Evolutionary conservation across 805 yeast species (phyloP).

Genomic region (Starmerella sp.): DNA sequence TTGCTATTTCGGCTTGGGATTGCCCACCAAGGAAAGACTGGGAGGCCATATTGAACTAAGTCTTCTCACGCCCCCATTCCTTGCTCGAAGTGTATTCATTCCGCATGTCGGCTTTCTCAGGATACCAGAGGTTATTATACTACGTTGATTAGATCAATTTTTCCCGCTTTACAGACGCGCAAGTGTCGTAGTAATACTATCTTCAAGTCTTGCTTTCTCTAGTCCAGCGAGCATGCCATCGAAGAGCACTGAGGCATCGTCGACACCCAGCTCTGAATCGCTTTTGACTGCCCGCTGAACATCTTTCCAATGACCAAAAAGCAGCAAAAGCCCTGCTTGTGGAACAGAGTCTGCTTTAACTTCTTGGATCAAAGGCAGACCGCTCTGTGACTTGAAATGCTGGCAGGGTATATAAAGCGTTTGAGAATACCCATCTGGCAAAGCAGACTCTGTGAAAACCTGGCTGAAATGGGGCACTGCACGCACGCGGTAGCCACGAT

Average conservation of each 20-base stretch:
- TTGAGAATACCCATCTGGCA: constrained; percentile 56
- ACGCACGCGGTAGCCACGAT: constrained; percentile 61
- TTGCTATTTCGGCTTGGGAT: too few species aligned
- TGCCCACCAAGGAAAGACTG: too few species aligned
- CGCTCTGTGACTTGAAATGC: constrained; percentile 38
- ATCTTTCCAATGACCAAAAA: constrained; percentile 55
- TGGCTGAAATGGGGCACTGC: constrained; percentile 48
- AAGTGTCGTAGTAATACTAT: constrained; percentile 44
- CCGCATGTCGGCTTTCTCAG: neutral
- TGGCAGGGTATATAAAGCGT: constrained; percentile 58
- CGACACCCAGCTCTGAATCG: constrained; percentile 40
- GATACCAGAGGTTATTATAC: neutral
- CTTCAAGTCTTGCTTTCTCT: constrained; percentile 53
- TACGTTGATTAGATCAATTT: neutral
- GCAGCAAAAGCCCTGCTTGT: constrained; percentile 32
- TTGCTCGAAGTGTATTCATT: too few species aligned
- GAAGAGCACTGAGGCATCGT: constrained; percentile 49
- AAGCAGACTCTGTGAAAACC: constrained; percentile 59
- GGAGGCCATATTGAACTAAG: too few species aligned
- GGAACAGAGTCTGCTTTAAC: constrained; percentile 1
- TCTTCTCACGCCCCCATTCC: too few species aligned
- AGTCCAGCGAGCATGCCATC: constrained; percentile 52
- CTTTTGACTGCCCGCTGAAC: constrained; percentile 41
- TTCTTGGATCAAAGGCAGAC: constrained; percentile 24
- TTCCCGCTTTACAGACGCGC: neutral